Percentiles rank a stretch among this genome's conserved stretches.
phyloP scores from a whole-genome alignment of 2,329 filamentous ascomycete genomes.

The Ascochyta rabiei region DNA sequence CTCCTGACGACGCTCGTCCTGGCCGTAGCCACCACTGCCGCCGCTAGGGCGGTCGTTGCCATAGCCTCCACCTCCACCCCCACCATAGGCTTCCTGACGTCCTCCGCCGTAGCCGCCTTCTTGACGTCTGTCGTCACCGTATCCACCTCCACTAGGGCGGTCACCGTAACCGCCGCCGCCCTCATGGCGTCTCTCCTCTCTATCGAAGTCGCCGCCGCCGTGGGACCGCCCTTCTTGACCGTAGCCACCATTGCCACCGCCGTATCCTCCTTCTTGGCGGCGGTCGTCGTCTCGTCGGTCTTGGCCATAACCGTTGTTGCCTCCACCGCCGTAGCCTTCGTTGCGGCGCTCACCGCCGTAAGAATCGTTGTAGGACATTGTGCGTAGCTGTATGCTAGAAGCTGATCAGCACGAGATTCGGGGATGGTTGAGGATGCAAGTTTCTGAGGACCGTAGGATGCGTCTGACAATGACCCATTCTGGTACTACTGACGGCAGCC shows the following conservation, averaged over 20 bases:
- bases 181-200: conserved; percentile 26
- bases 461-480: neutral
- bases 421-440: too few species aligned
- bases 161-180: conserved; percentile 1
- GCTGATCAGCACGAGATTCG: neutral
- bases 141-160: conserved; percentile 14
- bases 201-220: conserved; percentile 15
- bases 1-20: too few species aligned
- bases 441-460: neutral
- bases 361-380: conserved; percentile 37
- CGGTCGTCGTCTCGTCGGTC: conserved; percentile 25
- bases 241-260: conserved; percentile 20
- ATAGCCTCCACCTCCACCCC: neutral
- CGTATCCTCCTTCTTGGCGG: conserved; percentile 14
- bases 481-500: neutral
- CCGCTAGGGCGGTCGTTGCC: neutral
- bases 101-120: conserved; percentile 18
- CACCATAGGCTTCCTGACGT: conserved; percentile 8
- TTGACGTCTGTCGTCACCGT: conserved; percentile 16
- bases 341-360: conserved; percentile 26
- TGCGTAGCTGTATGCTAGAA: neutral
- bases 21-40: neutral
- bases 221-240: conserved; percentile 5
- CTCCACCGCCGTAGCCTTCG: conserved; percentile 19
- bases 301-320: conserved; percentile 22